Evolutionary conservation across 345 rosid genomes (phyloP).

Genomic region (Pelargonium nanum): DNA sequence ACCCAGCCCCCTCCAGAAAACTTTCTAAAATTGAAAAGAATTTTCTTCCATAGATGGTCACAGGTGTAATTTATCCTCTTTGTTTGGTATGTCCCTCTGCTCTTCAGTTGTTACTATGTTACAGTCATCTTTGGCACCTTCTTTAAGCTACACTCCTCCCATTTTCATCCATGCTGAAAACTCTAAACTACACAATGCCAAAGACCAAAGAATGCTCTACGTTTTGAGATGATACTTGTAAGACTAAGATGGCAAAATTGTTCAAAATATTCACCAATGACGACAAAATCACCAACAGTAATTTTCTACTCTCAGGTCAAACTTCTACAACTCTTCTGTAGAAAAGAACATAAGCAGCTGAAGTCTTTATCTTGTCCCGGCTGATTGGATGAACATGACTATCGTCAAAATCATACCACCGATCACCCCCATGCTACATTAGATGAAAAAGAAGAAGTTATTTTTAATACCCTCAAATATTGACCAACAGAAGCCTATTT

Average conservation of each 20-base stretch:
- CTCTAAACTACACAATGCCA: constrained; percentile 14
- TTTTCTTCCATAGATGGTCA: neutral
- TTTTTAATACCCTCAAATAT: neutral
- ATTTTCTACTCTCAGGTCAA: constrained; percentile 8
- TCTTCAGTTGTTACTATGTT: constrained; percentile 22
- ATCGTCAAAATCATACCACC: constrained; percentile 93
- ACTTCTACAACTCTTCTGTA: constrained; percentile 67
- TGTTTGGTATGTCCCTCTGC: constrained; percentile 5
- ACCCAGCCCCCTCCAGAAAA: no score
- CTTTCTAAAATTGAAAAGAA: no score
- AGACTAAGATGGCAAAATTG: constrained; percentile 18
- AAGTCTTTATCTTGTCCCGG: constrained; percentile 78
- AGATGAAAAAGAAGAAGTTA: constrained; percentile 2
- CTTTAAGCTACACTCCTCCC: constrained; percentile 6
- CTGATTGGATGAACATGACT: constrained; percentile 60
- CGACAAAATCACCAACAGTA: constrained; percentile 10
- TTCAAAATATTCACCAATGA: constrained; percentile 11
- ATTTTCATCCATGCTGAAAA: constrained; percentile 5
- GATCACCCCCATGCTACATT: constrained; percentile 76
- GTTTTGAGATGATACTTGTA: constrained; percentile 8
- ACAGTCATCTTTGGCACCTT: constrained; percentile 23
- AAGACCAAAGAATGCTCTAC: constrained; percentile 23
- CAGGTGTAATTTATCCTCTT: neutral
- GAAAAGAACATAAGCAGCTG: constrained; percentile 95
- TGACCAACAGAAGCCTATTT: neutral